Evolutionary conservation across 768 basidiomycete species (phyloP), one percentile per base, ranked within the genome.

Genomic region (Agaricus bisporus): DNA sequence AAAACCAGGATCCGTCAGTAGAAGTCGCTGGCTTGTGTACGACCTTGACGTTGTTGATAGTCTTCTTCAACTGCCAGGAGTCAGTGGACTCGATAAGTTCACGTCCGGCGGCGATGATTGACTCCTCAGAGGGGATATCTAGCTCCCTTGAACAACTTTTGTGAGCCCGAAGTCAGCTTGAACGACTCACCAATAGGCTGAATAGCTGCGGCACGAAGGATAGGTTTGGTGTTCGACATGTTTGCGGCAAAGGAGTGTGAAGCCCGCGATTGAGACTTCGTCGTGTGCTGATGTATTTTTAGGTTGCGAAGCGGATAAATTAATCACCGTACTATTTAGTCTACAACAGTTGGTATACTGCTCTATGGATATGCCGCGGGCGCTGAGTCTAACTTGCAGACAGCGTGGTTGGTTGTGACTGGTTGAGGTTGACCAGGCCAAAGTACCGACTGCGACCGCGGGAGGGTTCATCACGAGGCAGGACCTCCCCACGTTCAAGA

Each of bases 401-500:
- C 11, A 32, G 1, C 8, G 32, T 32, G 7, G 32, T 7, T 8
- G 38, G 9, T 26, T 43, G 17, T 12, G 42, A 12, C 9, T 26
- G 44, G 44, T 78, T 81, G 59, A 88, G 73, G 58, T 94, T 78
- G 47, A 90, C 84, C 46, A 88, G 73, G 7, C 82, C 88, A 68
- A 90, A 95, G 68, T 82, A 83, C 49, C 97, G 82, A 70, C 91
- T 94, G 53, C 95, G 82, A 14, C 97, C 97, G 18, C 73, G 70
- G 1, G 66, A 63, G 0, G 71, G 67, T 64, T 91, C 88, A 64
- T 97, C 85, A 48, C 95, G 78, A 4, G 97, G 97, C 17, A 99
- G 78, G 56, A 76, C 81, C 63, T 99, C 94, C 29, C 90, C 90
- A 48, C 83, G 82, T 45, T 84, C 77, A 25, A 88, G 76, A 7